Base-by-base conservation (phyloP, 2,329 filamentous ascomycete species). In the Fusarium marasasianum region DNA sequence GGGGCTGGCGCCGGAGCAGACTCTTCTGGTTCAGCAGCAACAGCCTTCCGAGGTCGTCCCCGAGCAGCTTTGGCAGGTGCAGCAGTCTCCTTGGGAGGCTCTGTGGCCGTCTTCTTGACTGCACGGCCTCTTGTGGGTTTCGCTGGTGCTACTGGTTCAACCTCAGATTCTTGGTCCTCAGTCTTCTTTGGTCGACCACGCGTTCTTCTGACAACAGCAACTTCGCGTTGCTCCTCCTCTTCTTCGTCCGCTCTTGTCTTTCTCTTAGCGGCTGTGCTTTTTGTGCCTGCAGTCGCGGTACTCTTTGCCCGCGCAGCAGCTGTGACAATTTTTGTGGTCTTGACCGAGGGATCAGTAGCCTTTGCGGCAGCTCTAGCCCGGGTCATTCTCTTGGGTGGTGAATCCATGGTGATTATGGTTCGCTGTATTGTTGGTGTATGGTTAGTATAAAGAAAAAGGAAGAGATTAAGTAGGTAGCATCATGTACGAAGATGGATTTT, bases 381-480 rank as follows among this genome's bases (percentile, higher is more conserved):
- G 71, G 89, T 91, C 77, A 90, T 86, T 73, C 89, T 87, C 82
- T 90, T 90, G 41, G 89, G 89, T 58, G 89, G 88, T 66, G 87
- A 90, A 73, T 88, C 87, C 88, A 91, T 90, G 72, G 58, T 84
- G 71, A 43, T 43, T 61, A 8, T 24, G 57, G 62, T 67, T 70
- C 62, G 50, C 73, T 66, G 69, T 72, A 62, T 70, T 45, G 37
- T 63, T 54, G 29, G 64, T 29, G 54, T 54, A 55, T n/a, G 40
- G 76, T 79, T 79, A 80, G 78, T 76, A 77, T 74, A 56, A 53
- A 72, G 53, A 71, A 66, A 31, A 54, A 73, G 61, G 54, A 70
- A 71, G 56, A 48, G 57, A 51, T 69, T 48, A 73, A 63, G 64
- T 69, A 66, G 50, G 68, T 75, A 64, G 74, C 79, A 81, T 81